Conservation (phyloP, 257 asterid species). For the Przewalskia tangutica region DNA sequence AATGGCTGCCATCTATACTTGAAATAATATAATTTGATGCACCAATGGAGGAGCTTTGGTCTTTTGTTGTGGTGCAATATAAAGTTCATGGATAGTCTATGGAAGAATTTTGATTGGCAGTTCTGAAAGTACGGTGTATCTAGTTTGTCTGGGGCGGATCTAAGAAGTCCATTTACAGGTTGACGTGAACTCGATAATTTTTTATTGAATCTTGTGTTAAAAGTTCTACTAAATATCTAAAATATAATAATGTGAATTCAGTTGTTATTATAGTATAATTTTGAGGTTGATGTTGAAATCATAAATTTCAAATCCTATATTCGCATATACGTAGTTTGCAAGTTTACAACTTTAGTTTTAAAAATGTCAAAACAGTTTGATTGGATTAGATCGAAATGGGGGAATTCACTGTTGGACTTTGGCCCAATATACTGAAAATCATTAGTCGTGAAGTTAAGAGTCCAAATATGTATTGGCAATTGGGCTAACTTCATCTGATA, state of each 20-base stretch:
- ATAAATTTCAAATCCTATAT: background rate
- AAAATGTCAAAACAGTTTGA: background rate
- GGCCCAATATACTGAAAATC: background rate
- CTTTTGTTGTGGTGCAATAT: background rate
- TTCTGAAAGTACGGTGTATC: background rate
- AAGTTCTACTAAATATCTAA: background rate
- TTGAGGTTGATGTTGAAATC: background rate
- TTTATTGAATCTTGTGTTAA: background rate
- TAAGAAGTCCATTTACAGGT: background rate
- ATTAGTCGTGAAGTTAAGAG: background rate
- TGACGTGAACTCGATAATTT: background rate
- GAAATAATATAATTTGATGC: slow-evolving; percentile 11
- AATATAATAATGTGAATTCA: background rate
- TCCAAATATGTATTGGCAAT: background rate
- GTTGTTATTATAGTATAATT: background rate
- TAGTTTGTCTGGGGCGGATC: background rate
- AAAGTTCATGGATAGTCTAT: background rate
- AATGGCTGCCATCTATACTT: slow-evolving; percentile 47
- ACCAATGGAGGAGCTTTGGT: background rate
- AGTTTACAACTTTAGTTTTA: background rate
- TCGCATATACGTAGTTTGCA: background rate
- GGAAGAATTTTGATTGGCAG: background rate
- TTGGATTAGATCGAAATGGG: background rate
- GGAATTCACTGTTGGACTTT: background rate
- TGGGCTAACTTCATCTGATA: background rate